Percentiles rank a stretch among this genome's conserved stretches.
Evolutionary conservation across 2,329 filamentous ascomycete species (phyloP).

Genomic region (Ceratocystis eucalypticola): DNA sequence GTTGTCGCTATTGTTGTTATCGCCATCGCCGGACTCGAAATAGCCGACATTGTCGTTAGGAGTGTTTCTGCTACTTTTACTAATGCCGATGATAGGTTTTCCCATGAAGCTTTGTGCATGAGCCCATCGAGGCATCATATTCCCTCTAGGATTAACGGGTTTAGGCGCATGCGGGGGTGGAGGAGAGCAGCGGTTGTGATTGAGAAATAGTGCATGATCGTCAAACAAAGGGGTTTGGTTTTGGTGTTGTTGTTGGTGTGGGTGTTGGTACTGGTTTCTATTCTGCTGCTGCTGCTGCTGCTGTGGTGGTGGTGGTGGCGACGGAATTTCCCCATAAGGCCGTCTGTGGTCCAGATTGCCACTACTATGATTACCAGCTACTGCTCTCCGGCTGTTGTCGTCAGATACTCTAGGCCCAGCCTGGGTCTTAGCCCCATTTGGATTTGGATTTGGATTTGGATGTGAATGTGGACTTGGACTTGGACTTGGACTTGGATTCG

Average conservation of each 20-base stretch:
- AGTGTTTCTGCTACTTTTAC: not conserved
- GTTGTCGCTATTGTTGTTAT: not conserved
- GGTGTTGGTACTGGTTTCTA: not conserved
- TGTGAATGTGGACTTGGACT: too few species aligned
- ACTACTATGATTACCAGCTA: not conserved
- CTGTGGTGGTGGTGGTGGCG: too few species aligned
- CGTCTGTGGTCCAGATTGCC: too few species aligned
- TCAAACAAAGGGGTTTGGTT: constrained; percentile 3
- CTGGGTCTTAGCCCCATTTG: not conserved
- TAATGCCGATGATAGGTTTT: not conserved
- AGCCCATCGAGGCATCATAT: constrained; percentile 17
- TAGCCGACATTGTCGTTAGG: not conserved
- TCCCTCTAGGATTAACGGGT: constrained; percentile 14
- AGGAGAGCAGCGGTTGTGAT: constrained; percentile 11
- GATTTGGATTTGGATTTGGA: too few species aligned
- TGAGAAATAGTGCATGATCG: constrained; percentile 15
- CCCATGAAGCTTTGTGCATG: constrained; percentile 15
- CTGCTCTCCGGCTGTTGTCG: not conserved
- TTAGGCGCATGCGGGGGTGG: constrained; percentile 17
- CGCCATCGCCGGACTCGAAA: not conserved
- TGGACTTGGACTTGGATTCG: too few species aligned
- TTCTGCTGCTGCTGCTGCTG: constrained; percentile 5
- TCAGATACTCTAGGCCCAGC: not conserved
- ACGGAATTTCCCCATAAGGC: too few species aligned
- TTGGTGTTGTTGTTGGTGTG: not conserved